Evolutionary conservation across 1,139 yeast species (phyloP), one percentile per base, ranked within the genome.

Genomic region (Diutina mesorugosa): DNA sequence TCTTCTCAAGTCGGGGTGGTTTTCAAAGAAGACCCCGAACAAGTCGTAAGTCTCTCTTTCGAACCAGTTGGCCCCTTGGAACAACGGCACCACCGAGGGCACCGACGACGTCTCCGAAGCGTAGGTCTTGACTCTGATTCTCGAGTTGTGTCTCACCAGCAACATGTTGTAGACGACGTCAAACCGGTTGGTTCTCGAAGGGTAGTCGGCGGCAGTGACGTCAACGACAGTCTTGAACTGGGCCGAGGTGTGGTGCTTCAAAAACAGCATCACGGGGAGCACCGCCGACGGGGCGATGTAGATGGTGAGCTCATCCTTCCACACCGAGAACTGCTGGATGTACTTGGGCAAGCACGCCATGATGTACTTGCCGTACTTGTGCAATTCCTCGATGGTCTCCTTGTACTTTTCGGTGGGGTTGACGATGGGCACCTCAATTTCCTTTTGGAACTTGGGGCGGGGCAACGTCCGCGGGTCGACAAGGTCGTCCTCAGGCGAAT

Each of bases 1-100:
- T 73, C 96, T 80, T 74, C 96, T 84, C 67, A 89, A 77, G 71
- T 89, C 96, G 10, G 96, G 96, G 70, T 89, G 96, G 60, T 86
- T 88, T 69, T 86, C 93, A 66, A 89, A 89, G 72, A 88, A 88
- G 60, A 89, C 81, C 55, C 96, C 96, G 67, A 80, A 88, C 80
- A 88, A 78, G 68, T 88, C 96, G 69, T 87, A 88, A 14, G 95
- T 84, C 70, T 88, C 96, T 70, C 96, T 81, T 73, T 88, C 96
- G 67, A 81, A 86, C 96, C 96, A 89, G 73, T 89, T 88, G 60
- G 90, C 86, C 61, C 96, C 95, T 68, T 84, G 83, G 69, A 73
- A 87, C 59, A 89, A 67, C 26, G 84, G 82, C 21, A 85, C 83
- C 59, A 86, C 71, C 57, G 90, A 83, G 52, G 96, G 96, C 59